phyloP scores from a whole-genome alignment of 2,329 filamentous ascomycete genomes.

The Arthrobotrys pseudoclavata region DNA sequence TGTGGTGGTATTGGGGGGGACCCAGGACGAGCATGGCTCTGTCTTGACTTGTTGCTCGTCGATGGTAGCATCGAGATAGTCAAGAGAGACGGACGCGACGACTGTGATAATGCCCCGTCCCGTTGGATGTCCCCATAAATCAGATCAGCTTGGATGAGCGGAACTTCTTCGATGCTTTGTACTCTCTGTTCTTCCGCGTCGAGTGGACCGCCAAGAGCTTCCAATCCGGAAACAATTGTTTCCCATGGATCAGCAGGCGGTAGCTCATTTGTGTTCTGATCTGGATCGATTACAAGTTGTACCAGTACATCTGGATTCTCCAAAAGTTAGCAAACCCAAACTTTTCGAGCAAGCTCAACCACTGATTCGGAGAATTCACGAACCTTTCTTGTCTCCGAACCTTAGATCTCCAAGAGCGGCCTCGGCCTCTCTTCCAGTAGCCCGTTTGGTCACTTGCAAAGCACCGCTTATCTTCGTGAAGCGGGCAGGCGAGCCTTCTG shows the following conservation, averaged over 20 bases:
- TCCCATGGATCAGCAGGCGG: constrained; percentile 96
- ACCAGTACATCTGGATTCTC: constrained; percentile 81
- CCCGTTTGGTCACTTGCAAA: constrained; percentile 94
- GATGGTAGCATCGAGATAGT: constrained; percentile 95
- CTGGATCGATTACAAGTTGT: constrained; percentile 90
- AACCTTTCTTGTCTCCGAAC: constrained; percentile 88
- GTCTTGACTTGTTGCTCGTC: constrained; percentile 72
- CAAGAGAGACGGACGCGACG: constrained; percentile 88
- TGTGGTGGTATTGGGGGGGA: constrained; percentile 93
- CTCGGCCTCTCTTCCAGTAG: constrained; percentile 93
- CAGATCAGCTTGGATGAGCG: constrained; percentile 93
- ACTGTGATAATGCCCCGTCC: constrained; percentile 86
- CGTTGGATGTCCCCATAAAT: constrained; percentile 93
- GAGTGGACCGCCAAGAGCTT: constrained; percentile 88
- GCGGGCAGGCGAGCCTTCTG: constrained; percentile 95
- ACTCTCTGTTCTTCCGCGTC: constrained; percentile 88
- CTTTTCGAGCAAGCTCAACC: neutral
- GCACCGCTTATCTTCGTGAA: constrained; percentile 99
- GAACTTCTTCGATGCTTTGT: constrained; percentile 91
- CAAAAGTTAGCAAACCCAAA: constrained; percentile 55
- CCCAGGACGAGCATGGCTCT: constrained; percentile 69
- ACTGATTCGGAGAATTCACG: neutral
- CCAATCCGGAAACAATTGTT: constrained; percentile 92
- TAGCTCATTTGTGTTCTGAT: constrained; percentile 84
- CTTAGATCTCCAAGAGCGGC: constrained; percentile 90